These are phyloP conservation scores for Rasamsonia emersonii DNA, from an alignment of 2,329 filamentous ascomycete genomes.

Conservation along the genomic window DNA sequence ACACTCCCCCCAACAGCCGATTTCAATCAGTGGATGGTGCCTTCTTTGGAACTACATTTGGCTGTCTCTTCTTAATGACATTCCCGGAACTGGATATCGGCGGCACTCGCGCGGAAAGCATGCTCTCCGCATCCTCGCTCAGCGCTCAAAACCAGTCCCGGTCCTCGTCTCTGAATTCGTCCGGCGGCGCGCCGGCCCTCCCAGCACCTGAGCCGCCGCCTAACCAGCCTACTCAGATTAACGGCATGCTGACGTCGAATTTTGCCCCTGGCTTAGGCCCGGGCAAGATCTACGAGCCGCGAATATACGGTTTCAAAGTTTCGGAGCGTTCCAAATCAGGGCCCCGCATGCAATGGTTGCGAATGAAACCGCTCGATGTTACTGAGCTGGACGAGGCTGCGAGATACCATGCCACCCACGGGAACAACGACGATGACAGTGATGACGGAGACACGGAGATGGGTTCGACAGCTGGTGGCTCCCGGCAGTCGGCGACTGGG, in stretches of 20 bases:
- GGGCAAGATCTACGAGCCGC: constrained; percentile 82
- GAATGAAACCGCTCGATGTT: constrained; percentile 71
- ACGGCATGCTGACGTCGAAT: constrained; percentile 79
- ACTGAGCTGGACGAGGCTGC: constrained; percentile 69
- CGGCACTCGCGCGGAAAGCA: constrained; percentile 54
- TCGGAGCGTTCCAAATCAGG: constrained; percentile 83
- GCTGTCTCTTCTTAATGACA: constrained; percentile 94
- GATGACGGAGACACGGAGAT: constrained; percentile 34
- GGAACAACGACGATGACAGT: constrained; percentile 22
- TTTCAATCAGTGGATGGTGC: constrained; percentile 97
- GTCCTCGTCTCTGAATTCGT: constrained; percentile 22
- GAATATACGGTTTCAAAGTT: constrained; percentile 93
- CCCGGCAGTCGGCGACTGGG: constrained; percentile 30
- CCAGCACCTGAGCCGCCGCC: constrained; percentile 27
- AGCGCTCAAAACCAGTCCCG: constrained; percentile 22
- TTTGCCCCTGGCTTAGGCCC: constrained; percentile 78
- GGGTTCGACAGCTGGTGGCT: constrained; percentile 18
- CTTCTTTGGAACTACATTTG: constrained; percentile 97
- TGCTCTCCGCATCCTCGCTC: constrained; percentile 19
- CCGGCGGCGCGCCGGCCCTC: constrained; percentile 16
- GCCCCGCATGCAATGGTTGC: constrained; percentile 93
- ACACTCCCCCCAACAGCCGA: constrained; percentile 91
- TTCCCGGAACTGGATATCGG: constrained; percentile 90
- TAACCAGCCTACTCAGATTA: constrained; percentile 53
- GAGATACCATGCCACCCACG: constrained; percentile 27